Evolutionary conservation across 768 basidiomycete species (phyloP).

Genomic region (Ramaria rubella): DNA sequence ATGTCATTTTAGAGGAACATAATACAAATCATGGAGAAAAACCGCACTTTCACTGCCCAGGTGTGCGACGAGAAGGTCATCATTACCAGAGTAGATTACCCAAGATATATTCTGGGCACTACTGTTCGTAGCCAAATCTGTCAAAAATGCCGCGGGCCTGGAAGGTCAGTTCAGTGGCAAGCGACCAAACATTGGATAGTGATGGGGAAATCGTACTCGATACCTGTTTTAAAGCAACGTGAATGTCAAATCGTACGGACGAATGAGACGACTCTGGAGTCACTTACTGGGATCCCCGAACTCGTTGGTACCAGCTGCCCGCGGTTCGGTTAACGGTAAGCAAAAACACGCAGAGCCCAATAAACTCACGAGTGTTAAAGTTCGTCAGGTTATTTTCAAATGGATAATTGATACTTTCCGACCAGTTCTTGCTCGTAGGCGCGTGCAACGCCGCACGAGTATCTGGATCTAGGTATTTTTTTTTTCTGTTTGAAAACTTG

Average conservation of each 20-base stretch:
- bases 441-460: slow-evolving; percentile 62
- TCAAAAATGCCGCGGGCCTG: neutral
- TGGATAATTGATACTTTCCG: slow-evolving; percentile 27
- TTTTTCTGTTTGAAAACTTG: too few species aligned
- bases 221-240: slow-evolving; percentile 18
- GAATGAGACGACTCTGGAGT: neutral
- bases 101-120: neutral
- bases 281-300: slow-evolving; percentile 30
- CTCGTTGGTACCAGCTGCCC: neutral
- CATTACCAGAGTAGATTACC: slow-evolving; percentile 9
- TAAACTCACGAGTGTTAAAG: slow-evolving; percentile 1
- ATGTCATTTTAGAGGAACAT: neutral
- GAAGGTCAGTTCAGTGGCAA: neutral
- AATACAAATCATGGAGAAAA: neutral
- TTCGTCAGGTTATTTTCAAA: slow-evolving; percentile 25
- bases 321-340: neutral
- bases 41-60: slow-evolving; percentile 5
- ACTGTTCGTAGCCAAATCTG: slow-evolving; percentile 6
- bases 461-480: neutral
- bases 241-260: neutral
- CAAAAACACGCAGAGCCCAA: neutral
- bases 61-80: slow-evolving; percentile 7
- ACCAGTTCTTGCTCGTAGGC: slow-evolving; percentile 50
- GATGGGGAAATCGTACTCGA: slow-evolving; percentile 24
- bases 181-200: neutral